Conservation (phyloP, 768 basidiomycete genomes). For the Tephrocybe sp. region DNA sequence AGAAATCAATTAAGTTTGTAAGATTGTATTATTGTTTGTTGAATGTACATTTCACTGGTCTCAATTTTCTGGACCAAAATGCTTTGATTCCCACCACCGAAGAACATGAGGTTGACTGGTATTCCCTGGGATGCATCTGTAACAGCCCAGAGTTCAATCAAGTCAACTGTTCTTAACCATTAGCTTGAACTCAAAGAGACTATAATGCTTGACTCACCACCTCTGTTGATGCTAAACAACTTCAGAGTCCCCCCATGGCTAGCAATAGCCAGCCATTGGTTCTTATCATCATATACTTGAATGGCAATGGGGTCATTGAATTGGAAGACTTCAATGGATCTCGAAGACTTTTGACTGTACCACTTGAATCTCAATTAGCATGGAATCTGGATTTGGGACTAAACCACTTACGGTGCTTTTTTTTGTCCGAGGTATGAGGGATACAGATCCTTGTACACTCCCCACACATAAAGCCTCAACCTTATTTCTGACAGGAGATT, state of each 20-base stretch:
- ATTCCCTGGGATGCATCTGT: neutral
- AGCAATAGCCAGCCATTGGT: neutral
- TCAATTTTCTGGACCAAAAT: slow-evolving; percentile 6
- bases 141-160: slow-evolving; percentile 5
- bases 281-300: neutral
- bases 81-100: slow-evolving; percentile 13
- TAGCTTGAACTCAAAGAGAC: too few relatives aligned
- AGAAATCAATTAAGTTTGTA: neutral
- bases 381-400: too few relatives aligned
- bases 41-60: slow-evolving; percentile 13
- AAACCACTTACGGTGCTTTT: too few relatives aligned
- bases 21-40: neutral
- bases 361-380: neutral
- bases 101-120: slow-evolving; percentile 9
- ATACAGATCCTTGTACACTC: neutral
- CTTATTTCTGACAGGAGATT: neutral
- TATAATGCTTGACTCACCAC: neutral
- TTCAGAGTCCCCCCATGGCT: neutral
- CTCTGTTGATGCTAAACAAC: neutral
- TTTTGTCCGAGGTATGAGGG: neutral
- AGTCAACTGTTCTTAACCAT: too few relatives aligned
- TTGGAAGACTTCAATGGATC: neutral
- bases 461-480: neutral
- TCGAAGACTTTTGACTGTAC: neutral
- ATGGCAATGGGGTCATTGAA: neutral